Conservation (phyloP, 495 filamentous ascomycete genomes). For the Penicillium samsonianum region DNA sequence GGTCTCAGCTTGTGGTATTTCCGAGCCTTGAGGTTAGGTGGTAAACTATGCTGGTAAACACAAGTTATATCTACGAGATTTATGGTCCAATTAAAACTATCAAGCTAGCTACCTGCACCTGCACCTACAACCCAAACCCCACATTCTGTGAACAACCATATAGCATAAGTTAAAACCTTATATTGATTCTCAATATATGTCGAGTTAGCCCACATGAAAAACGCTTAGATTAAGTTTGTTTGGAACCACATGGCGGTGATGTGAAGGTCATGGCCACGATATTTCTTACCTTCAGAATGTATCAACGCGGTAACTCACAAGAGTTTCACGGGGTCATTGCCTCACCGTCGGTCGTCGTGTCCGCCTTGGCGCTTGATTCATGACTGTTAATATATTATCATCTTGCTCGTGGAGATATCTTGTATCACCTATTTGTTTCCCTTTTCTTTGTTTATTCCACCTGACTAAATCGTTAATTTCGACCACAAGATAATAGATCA, state of each 20-base stretch:
- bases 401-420: not conserved
- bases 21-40: not conserved
- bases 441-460: not conserved
- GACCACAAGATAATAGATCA: not conserved
- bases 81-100: no score
- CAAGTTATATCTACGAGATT: not conserved
- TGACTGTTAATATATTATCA: not conserved
- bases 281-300: not conserved
- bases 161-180: not conserved
- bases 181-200: not conserved
- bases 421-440: not conserved
- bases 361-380: constrained; percentile 3
- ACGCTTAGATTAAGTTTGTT: not conserved
- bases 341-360: not conserved
- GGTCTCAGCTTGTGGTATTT: not conserved
- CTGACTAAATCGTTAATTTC: not conserved
- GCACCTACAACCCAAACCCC: not conserved
- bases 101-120: not conserved
- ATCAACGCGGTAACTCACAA: not conserved
- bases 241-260: not conserved
- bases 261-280: not conserved
- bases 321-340: not conserved
- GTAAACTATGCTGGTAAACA: not conserved
- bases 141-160: not conserved
- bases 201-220: not conserved